Conservation (phyloP, 176 grass and related monocot species). For the Avena eriantha region DNA sequence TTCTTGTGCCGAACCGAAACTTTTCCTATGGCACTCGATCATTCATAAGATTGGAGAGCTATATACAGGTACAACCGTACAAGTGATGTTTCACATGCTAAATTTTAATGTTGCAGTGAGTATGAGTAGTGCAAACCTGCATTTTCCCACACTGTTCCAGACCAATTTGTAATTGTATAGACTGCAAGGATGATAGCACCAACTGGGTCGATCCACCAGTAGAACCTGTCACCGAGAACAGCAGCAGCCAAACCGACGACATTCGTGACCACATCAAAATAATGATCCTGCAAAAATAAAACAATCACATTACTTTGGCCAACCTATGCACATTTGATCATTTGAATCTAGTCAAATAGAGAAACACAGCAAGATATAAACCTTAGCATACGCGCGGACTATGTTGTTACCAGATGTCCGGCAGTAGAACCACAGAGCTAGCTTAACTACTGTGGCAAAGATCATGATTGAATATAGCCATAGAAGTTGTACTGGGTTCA, state of each 20-base stretch:
- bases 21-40: neutral
- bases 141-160: constrained; percentile 97
- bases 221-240: constrained; percentile 80
- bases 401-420: constrained; percentile 86
- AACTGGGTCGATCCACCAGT: constrained; percentile 93
- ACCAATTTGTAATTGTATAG: constrained; percentile 95
- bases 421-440: constrained; percentile 86
- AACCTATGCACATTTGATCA: constrained; percentile 21
- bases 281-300: constrained; percentile 71
- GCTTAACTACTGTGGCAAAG: constrained; percentile 90
- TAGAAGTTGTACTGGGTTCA: constrained; percentile 66
- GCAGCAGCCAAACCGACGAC: constrained; percentile 88
- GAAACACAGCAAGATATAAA: constrained; percentile 41
- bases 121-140: constrained; percentile 61
- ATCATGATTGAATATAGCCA: constrained; percentile 98
- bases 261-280: constrained; percentile 95
- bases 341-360: constrained; percentile 4
- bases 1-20: neutral
- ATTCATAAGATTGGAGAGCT: neutral
- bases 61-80: neutral
- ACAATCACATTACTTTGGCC: constrained; percentile 3
- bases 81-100: constrained; percentile 19
- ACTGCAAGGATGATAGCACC: constrained; percentile 90
- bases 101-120: constrained; percentile 23
- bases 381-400: constrained; percentile 93